These are phyloP conservation scores for Ceratobasidium sp. DNA, from an alignment of 1,284 basidiomycete species.

Conservation along the genomic window DNA sequence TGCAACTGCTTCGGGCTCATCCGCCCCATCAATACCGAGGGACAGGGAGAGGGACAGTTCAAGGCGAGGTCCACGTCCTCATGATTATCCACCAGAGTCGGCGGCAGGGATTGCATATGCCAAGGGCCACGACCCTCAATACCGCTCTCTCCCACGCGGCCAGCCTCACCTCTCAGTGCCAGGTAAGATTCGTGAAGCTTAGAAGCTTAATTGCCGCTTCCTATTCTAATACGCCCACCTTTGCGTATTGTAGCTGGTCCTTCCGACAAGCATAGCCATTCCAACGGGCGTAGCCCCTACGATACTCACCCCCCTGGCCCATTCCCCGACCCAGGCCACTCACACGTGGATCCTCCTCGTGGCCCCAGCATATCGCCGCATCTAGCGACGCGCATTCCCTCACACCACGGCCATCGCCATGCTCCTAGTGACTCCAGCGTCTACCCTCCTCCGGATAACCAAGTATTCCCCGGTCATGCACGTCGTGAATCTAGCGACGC, in stretches of 20 bases:
- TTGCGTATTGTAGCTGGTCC: conserved; percentile 10
- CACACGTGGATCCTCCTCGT: conserved; percentile 37
- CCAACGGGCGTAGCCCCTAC: conserved; percentile 38
- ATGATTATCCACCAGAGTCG: conserved; percentile 17
- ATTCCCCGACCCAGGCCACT: conserved; percentile 29
- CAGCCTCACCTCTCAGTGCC: conserved; percentile 40
- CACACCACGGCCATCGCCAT: conserved; percentile 37
- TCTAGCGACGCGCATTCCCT: conserved; percentile 32
- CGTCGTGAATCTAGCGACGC: conserved; percentile 36
- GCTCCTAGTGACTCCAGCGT: conserved; percentile 32
- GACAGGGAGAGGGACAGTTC: not conserved
- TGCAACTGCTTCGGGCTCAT: not conserved
- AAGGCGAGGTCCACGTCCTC: not conserved
- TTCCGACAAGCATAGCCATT: conserved; percentile 20
- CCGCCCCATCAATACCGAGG: not conserved
- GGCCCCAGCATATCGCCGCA: conserved; percentile 34
- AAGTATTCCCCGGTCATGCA: not conserved
- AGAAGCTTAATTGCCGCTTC: not conserved
- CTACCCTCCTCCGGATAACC: not conserved
- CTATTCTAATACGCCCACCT: not conserved
- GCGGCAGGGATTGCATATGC: not conserved
- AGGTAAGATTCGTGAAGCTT: conserved; percentile 15
- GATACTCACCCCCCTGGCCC: conserved; percentile 37
- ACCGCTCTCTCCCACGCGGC: conserved; percentile 37
- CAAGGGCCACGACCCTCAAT: conserved; percentile 34